Conservation (phyloP, 139 green algal genomes). For the Picocystis salinarum region DNA sequence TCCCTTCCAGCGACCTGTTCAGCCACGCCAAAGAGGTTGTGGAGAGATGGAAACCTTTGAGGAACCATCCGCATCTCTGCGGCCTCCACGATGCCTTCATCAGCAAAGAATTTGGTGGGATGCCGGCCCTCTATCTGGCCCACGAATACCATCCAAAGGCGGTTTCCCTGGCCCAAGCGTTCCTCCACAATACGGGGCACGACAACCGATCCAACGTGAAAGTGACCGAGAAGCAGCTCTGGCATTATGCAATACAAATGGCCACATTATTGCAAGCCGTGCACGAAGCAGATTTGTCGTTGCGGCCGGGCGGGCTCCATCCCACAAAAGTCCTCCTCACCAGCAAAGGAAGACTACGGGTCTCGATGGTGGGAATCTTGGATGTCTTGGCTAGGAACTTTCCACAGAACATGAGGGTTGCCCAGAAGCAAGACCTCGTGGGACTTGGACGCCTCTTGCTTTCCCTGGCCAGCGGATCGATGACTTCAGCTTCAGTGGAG, state of each 20-base stretch:
- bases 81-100: conserved; percentile 43
- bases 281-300: conserved; percentile 42
- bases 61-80: conserved; percentile 48
- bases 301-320: conserved; percentile 21
- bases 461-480: too few relatives aligned
- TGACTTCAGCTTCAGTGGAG: too few relatives aligned
- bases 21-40: conserved; percentile 24
- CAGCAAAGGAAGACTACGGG: conserved; percentile 27
- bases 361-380: conserved; percentile 38
- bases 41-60: conserved; percentile 13
- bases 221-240: conserved; percentile 53
- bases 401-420: too few relatives aligned
- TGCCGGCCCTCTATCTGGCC: conserved; percentile 30
- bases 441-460: too few relatives aligned
- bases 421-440: too few relatives aligned
- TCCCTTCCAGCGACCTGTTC: conserved; percentile 40
- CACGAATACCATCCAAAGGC: conserved; percentile 44
- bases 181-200: background rate
- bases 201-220: background rate
- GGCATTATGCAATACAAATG: conserved; percentile 64
- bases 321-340: conserved; percentile 64
- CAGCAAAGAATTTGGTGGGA: conserved; percentile 31
- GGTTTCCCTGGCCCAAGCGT: conserved; percentile 20
- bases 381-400: too few relatives aligned
- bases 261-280: conserved; percentile 32